Conservation (phyloP, 768 basidiomycete species). For the Strobilomyces dryophilus region DNA sequence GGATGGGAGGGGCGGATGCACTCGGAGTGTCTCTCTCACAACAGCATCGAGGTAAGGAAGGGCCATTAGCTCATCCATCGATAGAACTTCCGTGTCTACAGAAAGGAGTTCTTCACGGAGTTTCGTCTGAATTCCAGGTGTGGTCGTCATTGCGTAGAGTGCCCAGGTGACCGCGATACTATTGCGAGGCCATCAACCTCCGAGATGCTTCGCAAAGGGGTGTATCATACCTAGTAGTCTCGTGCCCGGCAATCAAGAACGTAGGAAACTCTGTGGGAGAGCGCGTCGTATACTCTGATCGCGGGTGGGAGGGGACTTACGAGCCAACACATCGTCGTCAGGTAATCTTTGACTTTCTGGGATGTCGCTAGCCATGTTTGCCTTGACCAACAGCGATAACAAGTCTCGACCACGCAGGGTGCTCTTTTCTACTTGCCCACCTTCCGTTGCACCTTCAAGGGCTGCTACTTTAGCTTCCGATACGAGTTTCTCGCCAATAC, state of each 20-base stretch:
- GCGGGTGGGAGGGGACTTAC: neutral
- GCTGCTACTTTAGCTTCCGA: conserved; percentile 12
- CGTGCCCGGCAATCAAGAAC: too few species aligned
- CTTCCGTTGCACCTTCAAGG: conserved; percentile 11
- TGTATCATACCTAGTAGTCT: neutral
- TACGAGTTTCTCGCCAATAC: conserved; percentile 49
- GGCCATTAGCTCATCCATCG: conserved; percentile 64
- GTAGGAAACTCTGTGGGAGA: neutral
- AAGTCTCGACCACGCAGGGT: too few species aligned
- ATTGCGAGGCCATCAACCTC: too few species aligned
- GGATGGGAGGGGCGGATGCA: conserved; percentile 44
- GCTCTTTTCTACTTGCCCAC: conserved; percentile 30
- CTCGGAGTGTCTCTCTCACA: conserved; percentile 55
- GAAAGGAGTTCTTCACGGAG: conserved; percentile 55
- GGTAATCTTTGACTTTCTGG: too few species aligned
- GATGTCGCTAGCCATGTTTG: too few species aligned
- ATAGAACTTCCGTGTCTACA: conserved; percentile 51
- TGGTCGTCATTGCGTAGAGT: conserved; percentile 48
- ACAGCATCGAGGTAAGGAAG: conserved; percentile 67
- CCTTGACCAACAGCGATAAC: too few species aligned
- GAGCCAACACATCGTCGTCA: too few species aligned
- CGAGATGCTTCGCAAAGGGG: too few species aligned
- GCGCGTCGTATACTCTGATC: neutral
- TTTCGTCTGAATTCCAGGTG: conserved; percentile 46
- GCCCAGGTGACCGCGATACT: conserved; percentile 51